phyloP scores from a whole-genome alignment of 2,329 filamentous ascomycete species.

The Penicillium freii region DNA sequence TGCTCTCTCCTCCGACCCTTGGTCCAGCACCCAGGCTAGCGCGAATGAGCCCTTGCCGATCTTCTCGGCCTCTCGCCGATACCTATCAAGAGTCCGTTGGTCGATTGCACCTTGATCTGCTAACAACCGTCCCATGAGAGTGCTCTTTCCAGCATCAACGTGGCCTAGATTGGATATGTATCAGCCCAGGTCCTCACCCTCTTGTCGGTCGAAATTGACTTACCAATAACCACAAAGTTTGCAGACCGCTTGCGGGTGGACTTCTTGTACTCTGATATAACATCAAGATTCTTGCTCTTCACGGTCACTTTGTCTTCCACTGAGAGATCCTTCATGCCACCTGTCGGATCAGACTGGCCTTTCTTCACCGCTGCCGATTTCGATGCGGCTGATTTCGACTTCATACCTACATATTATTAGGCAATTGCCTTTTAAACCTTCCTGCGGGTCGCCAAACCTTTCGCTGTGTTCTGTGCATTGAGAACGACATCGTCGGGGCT shows the following conservation, averaged over 20 bases:
- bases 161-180: constrained; percentile 61
- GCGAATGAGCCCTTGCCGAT: constrained; percentile 96
- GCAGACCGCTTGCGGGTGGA: constrained; percentile 73
- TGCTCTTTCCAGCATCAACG: constrained; percentile 96
- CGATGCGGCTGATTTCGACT: constrained; percentile 42
- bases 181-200: constrained; percentile 9
- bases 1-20: constrained; percentile 81
- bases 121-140: constrained; percentile 90
- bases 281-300: constrained; percentile 77
- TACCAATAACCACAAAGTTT: constrained; percentile 91
- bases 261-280: constrained; percentile 75
- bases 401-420: constrained; percentile 48
- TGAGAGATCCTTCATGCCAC: constrained; percentile 49
- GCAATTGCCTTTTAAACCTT: constrained; percentile 32
- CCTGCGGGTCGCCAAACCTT: constrained; percentile 65
- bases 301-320: constrained; percentile 53
- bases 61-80: constrained; percentile 81
- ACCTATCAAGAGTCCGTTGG: constrained; percentile 82
- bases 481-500: constrained; percentile 90
- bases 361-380: constrained; percentile 45
- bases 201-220: constrained; percentile 27
- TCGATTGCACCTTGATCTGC: constrained; percentile 87
- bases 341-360: constrained; percentile 44
- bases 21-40: constrained; percentile 94
- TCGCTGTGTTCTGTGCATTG: constrained; percentile 70